Conservation (phyloP, 2,329 filamentous ascomycete species). For the Didymella pomorum region DNA sequence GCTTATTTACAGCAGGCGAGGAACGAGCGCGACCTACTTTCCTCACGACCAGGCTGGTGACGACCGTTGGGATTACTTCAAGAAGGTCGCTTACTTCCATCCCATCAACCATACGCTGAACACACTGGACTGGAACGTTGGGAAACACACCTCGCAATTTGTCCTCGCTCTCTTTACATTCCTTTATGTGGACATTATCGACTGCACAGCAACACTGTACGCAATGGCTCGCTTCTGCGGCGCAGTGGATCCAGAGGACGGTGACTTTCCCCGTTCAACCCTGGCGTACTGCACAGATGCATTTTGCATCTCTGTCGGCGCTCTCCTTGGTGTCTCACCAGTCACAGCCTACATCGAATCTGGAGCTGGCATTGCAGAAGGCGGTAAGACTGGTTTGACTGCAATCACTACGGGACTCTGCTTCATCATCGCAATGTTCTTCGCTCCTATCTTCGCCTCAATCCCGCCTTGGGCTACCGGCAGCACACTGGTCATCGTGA, state of each 20-base stretch:
- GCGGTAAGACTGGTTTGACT: conserved; percentile 82
- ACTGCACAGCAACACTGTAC: conserved; percentile 86
- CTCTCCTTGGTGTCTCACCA: conserved; percentile 78
- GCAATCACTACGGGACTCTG: conserved; percentile 80
- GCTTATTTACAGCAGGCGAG: conserved; percentile 55
- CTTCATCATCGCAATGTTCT: conserved; percentile 89
- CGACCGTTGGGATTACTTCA: conserved; percentile 81
- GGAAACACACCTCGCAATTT: conserved; percentile 74
- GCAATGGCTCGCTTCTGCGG: conserved; percentile 87
- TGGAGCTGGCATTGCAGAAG: conserved; percentile 86
- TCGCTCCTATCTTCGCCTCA: conserved; percentile 87
- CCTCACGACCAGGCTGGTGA: conserved; percentile 73
- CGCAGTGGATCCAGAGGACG: conserved; percentile 79
- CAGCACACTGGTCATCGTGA: conserved; percentile 79
- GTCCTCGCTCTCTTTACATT: conserved; percentile 86
- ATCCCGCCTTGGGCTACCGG: conserved; percentile 91
- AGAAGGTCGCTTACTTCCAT: conserved; percentile 82
- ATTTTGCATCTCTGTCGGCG: conserved; percentile 79
- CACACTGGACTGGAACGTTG: conserved; percentile 77
- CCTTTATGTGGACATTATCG: conserved; percentile 89
- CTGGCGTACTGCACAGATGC: conserved; percentile 87
- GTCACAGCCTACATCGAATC: conserved; percentile 89
- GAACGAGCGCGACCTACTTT: conserved; percentile 80
- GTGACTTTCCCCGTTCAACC: conserved; percentile 87
- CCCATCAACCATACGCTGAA: conserved; percentile 73